Base-by-base conservation (phyloP, 1,284 basidiomycete species). In the Stygiomarasmius scandens region DNA sequence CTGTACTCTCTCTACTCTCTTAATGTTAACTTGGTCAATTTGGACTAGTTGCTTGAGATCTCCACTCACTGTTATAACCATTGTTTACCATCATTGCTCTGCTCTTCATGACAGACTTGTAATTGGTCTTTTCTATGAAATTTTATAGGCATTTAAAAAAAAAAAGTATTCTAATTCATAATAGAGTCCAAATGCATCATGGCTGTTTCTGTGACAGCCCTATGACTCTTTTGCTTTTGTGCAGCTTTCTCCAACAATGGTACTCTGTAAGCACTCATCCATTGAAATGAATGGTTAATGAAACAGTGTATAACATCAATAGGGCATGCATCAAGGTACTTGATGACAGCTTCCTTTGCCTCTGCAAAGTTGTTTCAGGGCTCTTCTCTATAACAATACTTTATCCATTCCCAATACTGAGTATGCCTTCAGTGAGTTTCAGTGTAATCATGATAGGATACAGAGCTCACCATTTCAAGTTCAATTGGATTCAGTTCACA, bases 401-500 rank as follows among this genome's bases (percentile, higher is more conserved):
- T 51, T 4, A 10, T 4, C 24, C 49, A 51, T 6, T 25, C 49
- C 49, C 49, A 51, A 6, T 51, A 34, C 49, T 51, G n/a, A 14
- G 5, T 24, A 38, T 3, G 32, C 12, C 29, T 6, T 32, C 29
- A n/a, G n/a, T 32, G 10, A 34, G 16, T n/a, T n/a, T n/a, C n/a
- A n/a, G n/a, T n/a, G n/a, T n/a, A n/a, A n/a, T n/a, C n/a, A 25
- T 16, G 4, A 22, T 23, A 22, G 19, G 32, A 20, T 6, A 32
- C 10, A 44, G 29, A 41, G 22, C 49, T 32, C 32, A 51, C 49
- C 24, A 51, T 38, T 32, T 32, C 29, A 32, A 32, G 27, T 32
- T 32, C 29, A 32, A 32, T 51, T 25, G 24, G 49, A 51, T 51
- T 51, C 2, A 29, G 49, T 22, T 51, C 49, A 32, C 24, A 51